A percentile compares a stretch with the other conserved stretches of the same genome.
These are phyloP conservation scores for Polytolypa hystricis DNA, from an alignment of 2,329 filamentous ascomycete genomes.

Conservation along the genomic window DNA sequence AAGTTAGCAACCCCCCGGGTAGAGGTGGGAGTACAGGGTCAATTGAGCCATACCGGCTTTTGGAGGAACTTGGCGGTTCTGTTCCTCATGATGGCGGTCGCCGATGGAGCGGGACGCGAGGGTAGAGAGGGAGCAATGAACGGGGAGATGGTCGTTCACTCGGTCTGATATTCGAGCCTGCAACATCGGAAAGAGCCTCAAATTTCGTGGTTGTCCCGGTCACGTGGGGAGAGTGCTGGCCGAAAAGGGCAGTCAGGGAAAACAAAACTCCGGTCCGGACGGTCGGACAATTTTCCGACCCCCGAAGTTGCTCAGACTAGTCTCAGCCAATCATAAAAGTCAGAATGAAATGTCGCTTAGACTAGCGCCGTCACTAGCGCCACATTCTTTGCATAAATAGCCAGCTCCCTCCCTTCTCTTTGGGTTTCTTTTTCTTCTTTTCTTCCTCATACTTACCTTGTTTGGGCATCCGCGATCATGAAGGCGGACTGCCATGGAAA, in stretches of 20 bases:
- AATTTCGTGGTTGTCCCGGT: constrained; percentile 9
- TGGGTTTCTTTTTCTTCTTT: constrained; percentile 26
- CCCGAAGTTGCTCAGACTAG: constrained; percentile 11
- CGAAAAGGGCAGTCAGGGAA: constrained; percentile 1
- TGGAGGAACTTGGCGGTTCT: constrained; percentile 32
- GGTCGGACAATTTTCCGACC: not conserved
- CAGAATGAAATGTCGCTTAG: constrained; percentile 18
- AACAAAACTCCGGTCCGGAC: not conserved
- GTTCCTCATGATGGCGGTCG: constrained; percentile 32
- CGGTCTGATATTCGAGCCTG: no score
- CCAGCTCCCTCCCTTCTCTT: constrained; percentile 14
- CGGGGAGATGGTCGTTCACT: no score
- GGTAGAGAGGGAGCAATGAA: not conserved
- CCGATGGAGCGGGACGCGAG: constrained; percentile 4
- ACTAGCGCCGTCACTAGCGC: constrained; percentile 13
- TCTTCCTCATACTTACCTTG: constrained; percentile 44
- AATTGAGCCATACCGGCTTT: constrained; percentile 21
- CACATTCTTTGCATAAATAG: constrained; percentile 22
- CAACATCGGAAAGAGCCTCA: no score
- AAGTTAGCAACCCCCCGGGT: constrained; percentile 1
- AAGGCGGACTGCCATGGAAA: constrained; percentile 35
- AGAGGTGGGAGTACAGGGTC: not conserved
- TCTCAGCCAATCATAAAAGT: constrained; percentile 9
- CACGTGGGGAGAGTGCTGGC: not conserved
- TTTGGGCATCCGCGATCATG: constrained; percentile 38